phyloP scores from a whole-genome alignment of 176 grass and related monocot genomes.

The Paspalum vaginatum region DNA sequence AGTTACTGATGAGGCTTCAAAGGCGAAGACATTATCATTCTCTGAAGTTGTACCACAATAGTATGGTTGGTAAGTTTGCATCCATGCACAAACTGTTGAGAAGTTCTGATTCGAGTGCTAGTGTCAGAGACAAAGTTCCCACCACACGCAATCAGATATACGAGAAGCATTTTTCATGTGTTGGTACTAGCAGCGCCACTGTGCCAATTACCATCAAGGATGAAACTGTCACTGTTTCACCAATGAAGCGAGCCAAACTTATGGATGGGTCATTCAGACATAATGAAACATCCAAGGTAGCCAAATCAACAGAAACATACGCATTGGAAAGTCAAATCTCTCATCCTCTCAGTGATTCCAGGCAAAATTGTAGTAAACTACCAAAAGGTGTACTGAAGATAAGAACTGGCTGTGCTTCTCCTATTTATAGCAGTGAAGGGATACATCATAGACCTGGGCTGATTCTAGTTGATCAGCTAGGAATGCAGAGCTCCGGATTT shows the following conservation, averaged over 20 bases:
- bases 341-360: not conserved
- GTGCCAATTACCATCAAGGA: constrained; percentile 18
- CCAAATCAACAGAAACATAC: constrained; percentile 47
- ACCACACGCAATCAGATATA: constrained; percentile 40
- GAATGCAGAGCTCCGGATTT: constrained; percentile 36
- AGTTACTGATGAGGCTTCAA: constrained; percentile 55
- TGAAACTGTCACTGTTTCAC: constrained; percentile 32
- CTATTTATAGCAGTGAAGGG: constrained; percentile 30
- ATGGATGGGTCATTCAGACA: constrained; percentile 40
- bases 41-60: constrained; percentile 69
- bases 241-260: constrained; percentile 51
- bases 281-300: constrained; percentile 43
- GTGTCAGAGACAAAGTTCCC: constrained; percentile 51
- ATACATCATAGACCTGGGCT: constrained; percentile 35
- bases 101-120: constrained; percentile 35
- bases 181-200: constrained; percentile 48
- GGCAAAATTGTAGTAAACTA: constrained; percentile 34
- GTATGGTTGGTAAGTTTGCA: constrained; percentile 54
- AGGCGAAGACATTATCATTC: constrained; percentile 65
- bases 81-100: constrained; percentile 52
- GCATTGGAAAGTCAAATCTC: constrained; percentile 41
- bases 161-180: constrained; percentile 47
- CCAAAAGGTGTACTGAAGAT: constrained; percentile 79
- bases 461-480: constrained; percentile 35
- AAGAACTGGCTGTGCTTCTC: constrained; percentile 45